Evolutionary conservation across 257 asterid species (phyloP).

Genomic region (Solanum lycopersicoides): DNA sequence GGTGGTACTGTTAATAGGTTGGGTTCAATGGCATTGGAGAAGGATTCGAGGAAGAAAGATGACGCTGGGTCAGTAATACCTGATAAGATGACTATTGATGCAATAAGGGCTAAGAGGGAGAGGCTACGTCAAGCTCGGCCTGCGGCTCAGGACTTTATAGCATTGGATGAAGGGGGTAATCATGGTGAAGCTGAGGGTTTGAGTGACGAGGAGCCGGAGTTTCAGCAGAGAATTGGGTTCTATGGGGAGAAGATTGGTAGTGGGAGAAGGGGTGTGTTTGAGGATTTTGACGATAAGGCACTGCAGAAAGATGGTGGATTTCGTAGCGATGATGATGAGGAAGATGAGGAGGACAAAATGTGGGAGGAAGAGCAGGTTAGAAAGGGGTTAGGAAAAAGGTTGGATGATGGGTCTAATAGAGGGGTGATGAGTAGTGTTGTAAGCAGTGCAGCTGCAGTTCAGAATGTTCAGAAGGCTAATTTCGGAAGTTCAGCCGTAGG

Average conservation of each 20-base stretch:
- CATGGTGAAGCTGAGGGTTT: slow-evolving; percentile 94
- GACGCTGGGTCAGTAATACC: slow-evolving; percentile 33
- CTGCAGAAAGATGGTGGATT: slow-evolving; percentile 31
- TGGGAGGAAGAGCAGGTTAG: slow-evolving; percentile 99
- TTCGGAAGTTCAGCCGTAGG: slow-evolving; percentile 23
- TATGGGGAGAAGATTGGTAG: slow-evolving; percentile 58
- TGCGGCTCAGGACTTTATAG: slow-evolving; percentile 77
- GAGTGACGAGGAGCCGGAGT: slow-evolving; percentile 97
- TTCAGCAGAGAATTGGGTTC: slow-evolving; percentile 75
- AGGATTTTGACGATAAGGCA: slow-evolving; percentile 56
- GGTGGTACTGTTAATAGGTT: slow-evolving; percentile 17
- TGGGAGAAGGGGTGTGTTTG: slow-evolving; percentile 81
- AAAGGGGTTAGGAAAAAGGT: slow-evolving; percentile 86
- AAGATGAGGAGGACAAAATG: slow-evolving; percentile 86
- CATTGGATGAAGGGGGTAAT: slow-evolving; percentile 91
- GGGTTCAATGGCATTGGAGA: slow-evolving; percentile 35
- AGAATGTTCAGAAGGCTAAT: slow-evolving; percentile 27
- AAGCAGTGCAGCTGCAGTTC: slow-evolving; percentile 19
- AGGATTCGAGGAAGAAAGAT: slow-evolving; percentile 22
- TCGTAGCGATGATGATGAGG: slow-evolving; percentile 28
- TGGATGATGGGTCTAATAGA: slow-evolving; percentile 56
- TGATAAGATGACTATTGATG: slow-evolving; percentile 67
- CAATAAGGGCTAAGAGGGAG: slow-evolving; percentile 83
- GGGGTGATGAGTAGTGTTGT: slow-evolving; percentile 28
- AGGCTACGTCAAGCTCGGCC: slow-evolving; percentile 71